Evolutionary conservation across 2,329 filamentous ascomycete genomes (phyloP).

Genomic region (Aspergillus carbonarius): DNA sequence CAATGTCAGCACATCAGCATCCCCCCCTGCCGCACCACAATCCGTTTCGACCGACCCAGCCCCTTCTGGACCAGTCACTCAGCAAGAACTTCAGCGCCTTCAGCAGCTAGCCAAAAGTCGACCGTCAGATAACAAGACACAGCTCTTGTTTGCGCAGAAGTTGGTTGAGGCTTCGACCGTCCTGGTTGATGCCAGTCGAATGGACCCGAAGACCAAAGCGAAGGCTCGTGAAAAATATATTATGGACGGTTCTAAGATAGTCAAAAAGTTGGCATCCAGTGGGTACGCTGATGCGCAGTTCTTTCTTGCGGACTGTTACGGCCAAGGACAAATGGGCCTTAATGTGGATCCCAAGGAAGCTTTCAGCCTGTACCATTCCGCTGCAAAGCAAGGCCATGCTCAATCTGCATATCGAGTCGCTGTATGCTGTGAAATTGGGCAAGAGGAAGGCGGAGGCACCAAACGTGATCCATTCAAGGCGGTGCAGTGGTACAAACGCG

Average conservation of each 20-base stretch:
- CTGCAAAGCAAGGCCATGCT: constrained; percentile 83
- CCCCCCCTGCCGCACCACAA: constrained; percentile 36
- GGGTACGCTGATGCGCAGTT: constrained; percentile 89
- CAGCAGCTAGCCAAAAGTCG: constrained; percentile 68
- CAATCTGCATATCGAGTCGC: constrained; percentile 90
- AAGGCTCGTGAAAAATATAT: constrained; percentile 78
- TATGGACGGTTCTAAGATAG: constrained; percentile 80
- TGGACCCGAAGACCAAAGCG: constrained; percentile 62
- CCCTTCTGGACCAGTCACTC: constrained; percentile 62
- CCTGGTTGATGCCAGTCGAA: constrained; percentile 70
- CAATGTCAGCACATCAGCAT: constrained; percentile 26
- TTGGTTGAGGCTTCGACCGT: constrained; percentile 80
- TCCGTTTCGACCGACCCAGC: constrained; percentile 16
- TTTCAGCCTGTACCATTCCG: constrained; percentile 88
- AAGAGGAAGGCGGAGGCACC: constrained; percentile 91
- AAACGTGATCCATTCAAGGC: constrained; percentile 88
- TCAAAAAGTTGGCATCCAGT: constrained; percentile 78
- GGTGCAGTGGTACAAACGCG: constrained; percentile 96
- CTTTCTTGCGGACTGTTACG: constrained; percentile 84
- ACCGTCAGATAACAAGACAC: constrained; percentile 68
- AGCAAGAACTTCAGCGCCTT: constrained; percentile 73
- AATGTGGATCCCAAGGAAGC: constrained; percentile 87
- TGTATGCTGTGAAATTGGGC: constrained; percentile 94
- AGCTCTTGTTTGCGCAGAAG: constrained; percentile 75
- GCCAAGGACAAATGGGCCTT: constrained; percentile 74